phyloP scores from a whole-genome alignment of 148 eudicot genomes.

The Mesembryanthemum crystallinum region DNA sequence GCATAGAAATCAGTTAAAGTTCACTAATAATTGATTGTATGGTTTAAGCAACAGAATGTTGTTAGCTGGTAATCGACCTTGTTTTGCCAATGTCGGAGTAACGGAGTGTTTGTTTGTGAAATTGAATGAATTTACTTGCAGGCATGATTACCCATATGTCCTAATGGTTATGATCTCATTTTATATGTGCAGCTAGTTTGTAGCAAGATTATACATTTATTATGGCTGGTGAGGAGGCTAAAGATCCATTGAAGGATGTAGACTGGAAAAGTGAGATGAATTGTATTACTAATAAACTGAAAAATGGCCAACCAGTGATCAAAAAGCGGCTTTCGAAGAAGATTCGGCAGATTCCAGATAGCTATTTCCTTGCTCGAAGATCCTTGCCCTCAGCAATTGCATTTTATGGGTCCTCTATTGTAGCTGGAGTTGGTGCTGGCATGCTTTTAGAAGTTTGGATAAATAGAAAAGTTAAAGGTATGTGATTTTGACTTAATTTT shows the following conservation, averaged over 20 bases:
- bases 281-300: conserved; percentile 19
- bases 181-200: not conserved
- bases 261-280: conserved; percentile 54
- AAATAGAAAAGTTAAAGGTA: conserved; percentile 71
- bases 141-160: not conserved
- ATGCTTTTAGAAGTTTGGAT: conserved; percentile 67
- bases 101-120: no score
- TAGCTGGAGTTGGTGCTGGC: conserved; percentile 73
- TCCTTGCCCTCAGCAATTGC: conserved; percentile 51
- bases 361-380: conserved; percentile 62
- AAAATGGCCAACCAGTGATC: conserved; percentile 33
- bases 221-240: conserved; percentile 49
- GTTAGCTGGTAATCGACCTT: no score
- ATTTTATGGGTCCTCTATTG: conserved; percentile 63
- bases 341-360: conserved; percentile 59
- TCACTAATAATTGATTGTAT: no score
- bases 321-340: conserved; percentile 53
- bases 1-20: no score
- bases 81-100: no score
- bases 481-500: not conserved
- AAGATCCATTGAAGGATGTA: conserved; percentile 45
- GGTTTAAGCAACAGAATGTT: no score
- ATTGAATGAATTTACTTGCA: no score
- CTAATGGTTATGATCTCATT: not conserved
- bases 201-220: not conserved